Percentiles rank a stretch among this genome's conserved stretches.
These are phyloP conservation scores for Penicillium sp. DNA, from an alignment of 2,329 filamentous ascomycete genomes.

Conservation along the genomic window DNA sequence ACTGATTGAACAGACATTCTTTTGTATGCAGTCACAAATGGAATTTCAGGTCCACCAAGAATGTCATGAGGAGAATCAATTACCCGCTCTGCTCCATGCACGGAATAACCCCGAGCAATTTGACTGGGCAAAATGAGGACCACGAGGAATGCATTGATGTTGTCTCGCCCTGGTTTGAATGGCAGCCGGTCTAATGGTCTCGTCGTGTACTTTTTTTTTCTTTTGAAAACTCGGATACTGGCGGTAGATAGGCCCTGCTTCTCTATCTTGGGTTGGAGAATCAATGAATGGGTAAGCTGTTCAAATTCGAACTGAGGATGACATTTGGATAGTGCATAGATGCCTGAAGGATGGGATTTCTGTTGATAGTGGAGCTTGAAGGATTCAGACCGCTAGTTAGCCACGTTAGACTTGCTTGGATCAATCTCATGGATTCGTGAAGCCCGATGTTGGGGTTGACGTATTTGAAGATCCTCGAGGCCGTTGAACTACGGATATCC, in stretches of 20 bases:
- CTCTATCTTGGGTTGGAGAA: too few species aligned
- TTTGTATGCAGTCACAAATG: not conserved
- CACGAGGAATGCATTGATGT: not conserved
- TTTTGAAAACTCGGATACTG: conserved; percentile 21
- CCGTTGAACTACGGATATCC: not conserved
- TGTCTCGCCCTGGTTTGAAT: too few species aligned
- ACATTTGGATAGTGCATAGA: not conserved
- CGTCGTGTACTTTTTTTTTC: too few species aligned
- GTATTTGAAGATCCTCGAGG: not conserved
- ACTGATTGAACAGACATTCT: not conserved
- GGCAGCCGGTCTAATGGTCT: too few species aligned
- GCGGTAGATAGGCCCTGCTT: too few species aligned
- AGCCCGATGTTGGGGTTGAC: not conserved
- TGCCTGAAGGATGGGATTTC: conserved; percentile 1
- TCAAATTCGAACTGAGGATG: conserved; percentile 11
- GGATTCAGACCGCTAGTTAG: not conserved
- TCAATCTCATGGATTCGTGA: not conserved
- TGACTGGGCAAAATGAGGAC: conserved; percentile 19
- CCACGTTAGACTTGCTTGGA: not conserved
- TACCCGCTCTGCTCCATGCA: conserved; percentile 28
- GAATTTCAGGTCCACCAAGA: conserved; percentile 24
- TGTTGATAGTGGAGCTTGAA: not conserved
- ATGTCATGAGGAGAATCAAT: conserved; percentile 28
- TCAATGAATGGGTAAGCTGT: not conserved
- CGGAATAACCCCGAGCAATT: conserved; percentile 20